These are phyloP conservation scores for Sugiyamaella boreocaroliniensis DNA, from an alignment of 805 yeast genomes.

Conservation along the genomic window DNA sequence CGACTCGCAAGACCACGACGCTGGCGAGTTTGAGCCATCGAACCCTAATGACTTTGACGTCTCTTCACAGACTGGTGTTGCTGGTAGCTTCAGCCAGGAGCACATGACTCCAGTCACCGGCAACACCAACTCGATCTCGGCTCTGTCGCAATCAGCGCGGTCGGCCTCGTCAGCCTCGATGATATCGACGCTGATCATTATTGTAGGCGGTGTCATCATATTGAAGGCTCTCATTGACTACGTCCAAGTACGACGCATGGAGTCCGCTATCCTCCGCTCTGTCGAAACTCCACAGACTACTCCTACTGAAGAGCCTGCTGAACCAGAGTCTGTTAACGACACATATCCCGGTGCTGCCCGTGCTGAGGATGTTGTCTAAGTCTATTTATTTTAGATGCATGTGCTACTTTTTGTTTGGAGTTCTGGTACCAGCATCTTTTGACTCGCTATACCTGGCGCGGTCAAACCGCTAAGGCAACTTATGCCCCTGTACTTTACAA, in stretches of 20 bases:
- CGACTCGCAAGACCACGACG: slow-evolving; percentile 10
- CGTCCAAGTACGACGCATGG: slow-evolving; percentile 69
- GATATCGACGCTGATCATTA: slow-evolving; percentile 55
- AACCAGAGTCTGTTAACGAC: not conserved
- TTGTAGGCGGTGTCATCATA: slow-evolving; percentile 61
- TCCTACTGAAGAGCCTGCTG: slow-evolving; percentile 2
- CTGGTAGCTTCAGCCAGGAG: not conserved
- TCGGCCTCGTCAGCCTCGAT: slow-evolving; percentile 27
- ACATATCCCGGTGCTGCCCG: not conserved
- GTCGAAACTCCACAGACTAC: slow-evolving; percentile 4
- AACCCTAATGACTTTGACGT: slow-evolving; percentile 55
- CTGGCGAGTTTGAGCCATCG: slow-evolving; percentile 42
- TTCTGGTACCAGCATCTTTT: too few relatives aligned
- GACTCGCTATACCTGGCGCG: too few relatives aligned
- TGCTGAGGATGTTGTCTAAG: not conserved
- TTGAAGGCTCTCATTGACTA: slow-evolving; percentile 67
- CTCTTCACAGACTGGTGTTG: slow-evolving; percentile 3
- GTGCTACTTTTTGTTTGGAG: not conserved
- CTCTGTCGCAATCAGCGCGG: slow-evolving; percentile 9
- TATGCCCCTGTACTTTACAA: not conserved
- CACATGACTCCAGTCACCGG: slow-evolving; percentile 16
- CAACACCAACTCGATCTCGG: slow-evolving; percentile 16
- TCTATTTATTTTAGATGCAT: slow-evolving; percentile 1
- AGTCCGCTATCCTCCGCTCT: slow-evolving; percentile 43
- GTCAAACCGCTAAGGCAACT: too few relatives aligned